Conservation (phyloP, 2,329 filamentous ascomycete species). For the Aspergillus sp. region DNA sequence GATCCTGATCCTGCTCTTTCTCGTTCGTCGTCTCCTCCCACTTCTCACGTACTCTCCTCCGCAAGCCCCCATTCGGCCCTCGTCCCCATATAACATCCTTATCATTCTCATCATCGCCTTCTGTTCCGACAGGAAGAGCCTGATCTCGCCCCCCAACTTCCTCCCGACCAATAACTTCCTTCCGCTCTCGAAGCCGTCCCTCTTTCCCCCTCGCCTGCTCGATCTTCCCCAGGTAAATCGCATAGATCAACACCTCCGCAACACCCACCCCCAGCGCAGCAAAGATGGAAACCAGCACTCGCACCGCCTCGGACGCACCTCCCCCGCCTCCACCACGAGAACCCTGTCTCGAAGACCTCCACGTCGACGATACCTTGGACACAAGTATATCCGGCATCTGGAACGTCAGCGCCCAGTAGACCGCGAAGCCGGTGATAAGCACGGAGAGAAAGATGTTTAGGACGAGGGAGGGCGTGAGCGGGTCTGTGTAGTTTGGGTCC, state of each 20-base stretch:
- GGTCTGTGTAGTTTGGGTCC: constrained; percentile 41
- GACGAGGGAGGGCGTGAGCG: constrained; percentile 61
- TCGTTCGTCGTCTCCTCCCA: constrained; percentile 32
- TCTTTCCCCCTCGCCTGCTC: constrained; percentile 40
- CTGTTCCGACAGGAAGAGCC: not conserved
- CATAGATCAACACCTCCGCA: constrained; percentile 49
- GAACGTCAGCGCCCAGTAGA: constrained; percentile 46
- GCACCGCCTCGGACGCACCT: constrained; percentile 32
- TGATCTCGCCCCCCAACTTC: constrained; percentile 11
- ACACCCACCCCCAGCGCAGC: constrained; percentile 45
- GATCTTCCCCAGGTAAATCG: constrained; percentile 47
- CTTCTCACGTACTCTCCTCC: constrained; percentile 41
- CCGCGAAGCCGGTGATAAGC: constrained; percentile 59
- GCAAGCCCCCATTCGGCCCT: constrained; percentile 41
- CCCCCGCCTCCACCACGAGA: constrained; percentile 3
- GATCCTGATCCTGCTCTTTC: constrained; percentile 5
- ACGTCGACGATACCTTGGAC: constrained; percentile 16
- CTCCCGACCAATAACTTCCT: constrained; percentile 31
- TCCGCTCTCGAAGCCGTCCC: constrained; percentile 39
- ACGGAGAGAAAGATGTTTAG: constrained; percentile 89
- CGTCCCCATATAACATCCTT: constrained; percentile 44
- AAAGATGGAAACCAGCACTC: constrained; percentile 42
- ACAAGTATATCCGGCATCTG: constrained; percentile 33
- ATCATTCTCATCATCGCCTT: constrained; percentile 9
- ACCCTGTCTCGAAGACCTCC: constrained; percentile 3